Evolutionary conservation across 257 asterid species (phyloP), one percentile per base, ranked within the genome.

Genomic region (Knoxia roxburghii): DNA sequence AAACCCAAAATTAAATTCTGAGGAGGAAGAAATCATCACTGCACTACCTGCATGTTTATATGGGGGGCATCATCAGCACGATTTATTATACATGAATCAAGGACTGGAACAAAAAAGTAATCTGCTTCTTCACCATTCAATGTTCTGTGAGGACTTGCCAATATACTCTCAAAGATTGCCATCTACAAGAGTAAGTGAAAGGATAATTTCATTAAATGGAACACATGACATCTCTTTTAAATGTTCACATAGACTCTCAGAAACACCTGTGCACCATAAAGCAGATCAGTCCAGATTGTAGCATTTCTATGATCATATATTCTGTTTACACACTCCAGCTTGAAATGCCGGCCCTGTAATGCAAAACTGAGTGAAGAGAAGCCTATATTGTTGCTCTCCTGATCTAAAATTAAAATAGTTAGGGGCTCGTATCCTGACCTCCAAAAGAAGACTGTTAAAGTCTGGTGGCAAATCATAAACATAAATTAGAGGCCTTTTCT

Each of bases 21-120:
- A 24, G 23, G 11, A 7, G 32, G 21, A 60, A 70, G 68, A 51
- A 27, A 33, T 50, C 24, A 26, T 45, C 51, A 60, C 27, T 57
- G 20, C 43, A 30, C n/a, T 83, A 90, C 99, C 96, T 74, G 56
- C 95, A 94, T 75, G 81, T 68, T 86, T 43, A 90, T 72, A 84
- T 94, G 95, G 67, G 99, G 99, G 49, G 99, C 92, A 84, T 94
- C 96, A 77, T 87, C 97, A 68, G 97, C 99, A 65, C 99, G 94
- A 68, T 83, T 80, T 61, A 94, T 90, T 69, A 94, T 86, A 67
- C 99, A 93, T 1, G 97, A 88, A 85, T 94, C 99, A 54, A 94
- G 96, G 72, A 87, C 96, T 4, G 99, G 99, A 73, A 90, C 99
- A 64, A 85, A 90, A 85, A 86, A 94, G 79, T 78, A 94, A 75